Base-by-base conservation (phyloP, 2,329 filamentous ascomycete species). In the Xylariaceae sp. region DNA sequence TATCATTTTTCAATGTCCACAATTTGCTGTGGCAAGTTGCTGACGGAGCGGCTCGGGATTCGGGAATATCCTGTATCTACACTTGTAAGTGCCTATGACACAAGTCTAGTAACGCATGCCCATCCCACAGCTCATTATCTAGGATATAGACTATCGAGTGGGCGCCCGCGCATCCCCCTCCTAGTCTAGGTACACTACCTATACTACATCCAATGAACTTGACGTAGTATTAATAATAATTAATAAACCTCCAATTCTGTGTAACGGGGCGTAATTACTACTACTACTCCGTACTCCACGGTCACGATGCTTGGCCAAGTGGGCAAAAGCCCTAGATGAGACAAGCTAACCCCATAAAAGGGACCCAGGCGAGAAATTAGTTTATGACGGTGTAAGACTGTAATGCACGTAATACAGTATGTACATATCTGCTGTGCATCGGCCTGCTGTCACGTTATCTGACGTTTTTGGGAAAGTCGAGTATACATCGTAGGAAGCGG, bases 241-340 rank as follows among this genome's bases (percentile, higher is more conserved):
- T n/a, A n/a, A 23, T 26, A 26, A 39, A 29, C 14, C 40, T 46
- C 39, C 33, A 26, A 33, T 31, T 11, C 21, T 29, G 21, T 28
- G 26, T 33, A 34, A 8, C 14, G 33, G 24, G 40, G 28, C 28
- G 4, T 31, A 8, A 34, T 21, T 31, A 41, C 26, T 26, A 41
- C 29, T 26, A 43, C 26, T 29, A 37, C 56, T 45, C 56, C 36
- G 26, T 36, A 16, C 28, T 56, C 51, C 56, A 31, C 36, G 52
- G 49, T 59, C 56, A 59, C 56, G 56, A 59, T 59, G 46, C 51
- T 52, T 59, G 52, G 45, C n/a, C 41, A 39, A 37, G 52, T 46
- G 52, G 36, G 47, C 31, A n/a, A n/a, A n/a, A n/a, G n/a, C n/a
- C n/a, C n/a, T n/a, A 37, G 34, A 51, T 4, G 19, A 21, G 41